Conservation (phyloP, 1,284 basidiomycete species). For the Papiliotrema laurentii region DNA sequence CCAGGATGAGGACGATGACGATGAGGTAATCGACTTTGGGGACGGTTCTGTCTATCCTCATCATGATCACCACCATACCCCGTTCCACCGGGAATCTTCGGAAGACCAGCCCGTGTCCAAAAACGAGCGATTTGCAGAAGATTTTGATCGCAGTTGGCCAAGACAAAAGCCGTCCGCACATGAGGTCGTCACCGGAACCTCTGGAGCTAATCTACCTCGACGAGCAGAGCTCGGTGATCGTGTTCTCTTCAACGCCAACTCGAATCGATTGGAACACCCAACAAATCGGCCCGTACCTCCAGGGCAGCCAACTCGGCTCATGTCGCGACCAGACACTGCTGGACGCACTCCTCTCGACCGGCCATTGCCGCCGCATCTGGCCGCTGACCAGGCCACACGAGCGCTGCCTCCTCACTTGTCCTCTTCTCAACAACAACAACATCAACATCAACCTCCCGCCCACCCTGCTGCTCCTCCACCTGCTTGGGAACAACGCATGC, state of each 20-base stretch:
- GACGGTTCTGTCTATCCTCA: slow-evolving; percentile 82
- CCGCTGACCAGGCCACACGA: slow-evolving; percentile 1
- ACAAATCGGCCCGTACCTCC: slow-evolving; percentile 32
- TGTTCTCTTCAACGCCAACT: slow-evolving; percentile 84
- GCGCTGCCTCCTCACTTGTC: slow-evolving; percentile 16
- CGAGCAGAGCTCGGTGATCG: slow-evolving; percentile 33
- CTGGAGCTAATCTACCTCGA: background rate
- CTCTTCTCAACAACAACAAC: too few relatives aligned
- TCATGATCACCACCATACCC: slow-evolving; percentile 48
- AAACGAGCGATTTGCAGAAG: slow-evolving; percentile 55
- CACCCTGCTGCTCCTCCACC: background rate
- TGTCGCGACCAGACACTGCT: slow-evolving; percentile 3
- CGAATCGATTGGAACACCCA: slow-evolving; percentile 69
- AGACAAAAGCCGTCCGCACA: slow-evolving; percentile 45
- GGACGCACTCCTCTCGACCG: slow-evolving; percentile 12
- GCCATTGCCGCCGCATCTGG: slow-evolving; percentile 19
- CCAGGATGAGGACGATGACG: slow-evolving; percentile 85
- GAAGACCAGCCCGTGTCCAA: slow-evolving; percentile 38
- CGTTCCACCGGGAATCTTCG: slow-evolving; percentile 23
- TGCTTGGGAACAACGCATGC: background rate
- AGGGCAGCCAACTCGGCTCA: slow-evolving; percentile 42
- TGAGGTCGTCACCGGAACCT: background rate
- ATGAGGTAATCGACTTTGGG: slow-evolving; percentile 84
- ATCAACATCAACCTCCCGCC: slow-evolving; percentile 1
- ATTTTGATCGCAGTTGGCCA: slow-evolving; percentile 91